These are phyloP conservation scores for Triticum timopheevii DNA, from an alignment of 176 grass and related monocot genomes.

Conservation along the genomic window DNA sequence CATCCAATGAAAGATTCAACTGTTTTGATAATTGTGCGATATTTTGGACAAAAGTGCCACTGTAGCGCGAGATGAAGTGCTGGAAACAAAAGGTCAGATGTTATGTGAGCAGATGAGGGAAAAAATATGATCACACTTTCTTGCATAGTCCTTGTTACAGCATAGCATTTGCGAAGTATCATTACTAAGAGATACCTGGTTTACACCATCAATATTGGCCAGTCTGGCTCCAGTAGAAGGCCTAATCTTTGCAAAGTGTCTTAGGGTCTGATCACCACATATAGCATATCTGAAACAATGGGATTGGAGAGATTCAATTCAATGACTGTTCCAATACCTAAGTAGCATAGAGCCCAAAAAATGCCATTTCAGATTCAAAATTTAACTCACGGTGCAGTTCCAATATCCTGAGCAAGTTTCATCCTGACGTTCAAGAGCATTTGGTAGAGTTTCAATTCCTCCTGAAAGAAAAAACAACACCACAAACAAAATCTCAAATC, in stretches of 20 bases:
- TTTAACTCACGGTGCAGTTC: slow-evolving; percentile 86
- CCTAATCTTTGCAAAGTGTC: slow-evolving; percentile 79
- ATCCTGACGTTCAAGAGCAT: slow-evolving; percentile 74
- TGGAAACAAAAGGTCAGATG: slow-evolving; percentile 46
- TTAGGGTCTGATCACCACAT: slow-evolving; percentile 94
- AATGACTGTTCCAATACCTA: slow-evolving; percentile 4
- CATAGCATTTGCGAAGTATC: slow-evolving; percentile 1
- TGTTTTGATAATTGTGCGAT: slow-evolving; percentile 66
- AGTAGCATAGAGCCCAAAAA: slow-evolving; percentile 5
- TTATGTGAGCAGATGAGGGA: background rate
- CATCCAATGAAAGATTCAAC: slow-evolving; percentile 61
- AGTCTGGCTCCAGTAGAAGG: slow-evolving; percentile 76
- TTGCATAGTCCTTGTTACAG: background rate
- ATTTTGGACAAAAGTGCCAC: slow-evolving; percentile 61
- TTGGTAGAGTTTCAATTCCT: slow-evolving; percentile 69
- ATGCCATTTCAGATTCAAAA: background rate
- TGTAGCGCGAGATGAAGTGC: slow-evolving; percentile 70
- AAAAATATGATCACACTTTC: background rate
- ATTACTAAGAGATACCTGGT: slow-evolving; percentile 62
- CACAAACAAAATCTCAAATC: background rate
- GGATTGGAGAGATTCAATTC: slow-evolving; percentile 21
- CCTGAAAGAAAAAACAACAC: slow-evolving; percentile 49
- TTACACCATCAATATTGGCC: slow-evolving; percentile 90
- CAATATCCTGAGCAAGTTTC: slow-evolving; percentile 67
- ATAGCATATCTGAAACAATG: slow-evolving; percentile 75